These are phyloP conservation scores for Penicillium taxi DNA, from an alignment of 495 filamentous ascomycete species.

Conservation along the genomic window DNA sequence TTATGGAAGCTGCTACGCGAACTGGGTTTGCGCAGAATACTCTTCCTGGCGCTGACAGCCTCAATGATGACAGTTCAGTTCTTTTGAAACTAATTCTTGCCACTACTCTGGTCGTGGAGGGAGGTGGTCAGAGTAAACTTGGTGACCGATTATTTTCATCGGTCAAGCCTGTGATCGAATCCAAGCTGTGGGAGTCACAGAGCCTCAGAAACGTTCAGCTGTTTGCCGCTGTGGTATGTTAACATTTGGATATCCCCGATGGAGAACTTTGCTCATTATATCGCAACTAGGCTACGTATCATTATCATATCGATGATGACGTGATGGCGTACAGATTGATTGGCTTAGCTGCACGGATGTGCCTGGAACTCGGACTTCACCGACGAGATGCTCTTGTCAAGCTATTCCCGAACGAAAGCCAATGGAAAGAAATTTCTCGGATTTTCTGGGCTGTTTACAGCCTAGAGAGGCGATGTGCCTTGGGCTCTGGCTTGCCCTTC, in stretches of 20 bases:
- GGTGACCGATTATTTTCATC: constrained; percentile 62
- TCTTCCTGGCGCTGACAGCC: constrained; percentile 49
- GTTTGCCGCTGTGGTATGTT: constrained; percentile 57
- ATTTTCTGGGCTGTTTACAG: constrained; percentile 79
- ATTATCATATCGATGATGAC: constrained; percentile 77
- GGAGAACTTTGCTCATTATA: not conserved
- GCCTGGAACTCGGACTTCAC: constrained; percentile 74
- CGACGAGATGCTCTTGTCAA: constrained; percentile 63
- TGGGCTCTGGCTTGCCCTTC: constrained; percentile 74
- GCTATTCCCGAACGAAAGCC: constrained; percentile 50
- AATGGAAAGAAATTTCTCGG: constrained; percentile 52
- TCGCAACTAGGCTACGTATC: constrained; percentile 80
- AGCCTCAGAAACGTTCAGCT: constrained; percentile 65
- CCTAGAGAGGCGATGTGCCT: constrained; percentile 73
- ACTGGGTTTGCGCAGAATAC: constrained; percentile 50
- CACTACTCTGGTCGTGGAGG: constrained; percentile 63
- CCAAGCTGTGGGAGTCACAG: constrained; percentile 56
- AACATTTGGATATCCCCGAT: not conserved
- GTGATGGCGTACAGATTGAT: constrained; percentile 71
- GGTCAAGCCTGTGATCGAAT: constrained; percentile 60
- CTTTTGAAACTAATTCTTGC: constrained; percentile 75
- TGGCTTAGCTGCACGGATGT: constrained; percentile 66
- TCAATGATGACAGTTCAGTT: constrained; percentile 61
- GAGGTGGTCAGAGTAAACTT: constrained; percentile 64
- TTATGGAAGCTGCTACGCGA: constrained; percentile 58